phyloP scores from a whole-genome alignment of 768 basidiomycete genomes.

The Nevesoporus exiguus region DNA sequence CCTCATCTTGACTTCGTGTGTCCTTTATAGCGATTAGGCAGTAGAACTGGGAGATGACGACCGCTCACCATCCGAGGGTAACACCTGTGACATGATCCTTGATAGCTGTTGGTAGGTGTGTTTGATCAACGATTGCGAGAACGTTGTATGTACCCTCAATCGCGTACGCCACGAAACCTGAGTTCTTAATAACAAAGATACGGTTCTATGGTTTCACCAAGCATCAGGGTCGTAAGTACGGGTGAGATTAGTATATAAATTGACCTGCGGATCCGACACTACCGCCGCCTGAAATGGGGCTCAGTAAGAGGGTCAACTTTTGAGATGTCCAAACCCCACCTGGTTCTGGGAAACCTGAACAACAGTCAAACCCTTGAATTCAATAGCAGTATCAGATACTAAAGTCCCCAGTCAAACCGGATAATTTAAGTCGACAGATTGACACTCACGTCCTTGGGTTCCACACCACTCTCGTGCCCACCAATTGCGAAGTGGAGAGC shows the following conservation, averaged over 20 bases:
- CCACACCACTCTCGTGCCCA: slow-evolving; percentile 78
- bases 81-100: slow-evolving; percentile 61
- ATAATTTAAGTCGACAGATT: background rate
- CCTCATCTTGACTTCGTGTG: slow-evolving; percentile 77
- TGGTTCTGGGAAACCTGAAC: slow-evolving; percentile 88
- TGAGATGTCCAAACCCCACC: slow-evolving; percentile 24
- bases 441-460: slow-evolving; percentile 57
- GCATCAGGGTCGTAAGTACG: background rate
- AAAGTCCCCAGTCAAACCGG: background rate
- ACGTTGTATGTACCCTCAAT: slow-evolving; percentile 76
- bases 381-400: slow-evolving; percentile 83
- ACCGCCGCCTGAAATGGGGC: slow-evolving; percentile 49
- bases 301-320: background rate
- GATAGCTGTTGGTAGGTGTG: slow-evolving; percentile 61
- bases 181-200: slow-evolving; percentile 76
- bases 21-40: slow-evolving; percentile 30
- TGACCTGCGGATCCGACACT: slow-evolving; percentile 65
- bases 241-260: background rate
- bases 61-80: slow-evolving; percentile 56
- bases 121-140: slow-evolving; percentile 80
- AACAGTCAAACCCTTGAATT: slow-evolving; percentile 76
- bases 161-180: slow-evolving; percentile 75
- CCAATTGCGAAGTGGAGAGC: slow-evolving; percentile 76
- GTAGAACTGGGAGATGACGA: background rate
- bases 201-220: slow-evolving; percentile 43